Conservation (phyloP, 192 early-diverging fungal genomes). For the Umbelopsis isabellina region DNA sequence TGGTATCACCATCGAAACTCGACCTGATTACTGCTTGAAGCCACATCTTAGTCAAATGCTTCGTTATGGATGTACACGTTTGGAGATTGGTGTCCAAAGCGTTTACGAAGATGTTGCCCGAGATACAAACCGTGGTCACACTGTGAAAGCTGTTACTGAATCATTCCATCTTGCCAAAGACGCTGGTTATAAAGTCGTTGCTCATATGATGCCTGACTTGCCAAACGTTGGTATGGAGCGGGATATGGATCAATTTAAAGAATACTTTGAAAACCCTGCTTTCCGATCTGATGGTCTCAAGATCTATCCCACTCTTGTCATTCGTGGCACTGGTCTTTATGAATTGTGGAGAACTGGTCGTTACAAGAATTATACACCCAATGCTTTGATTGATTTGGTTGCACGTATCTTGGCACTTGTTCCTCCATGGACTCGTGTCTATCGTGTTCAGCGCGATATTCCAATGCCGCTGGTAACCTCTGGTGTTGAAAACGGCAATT, state of each 20-base stretch:
- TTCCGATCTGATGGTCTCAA: constrained; percentile 98
- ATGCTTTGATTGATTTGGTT: constrained; percentile 93
- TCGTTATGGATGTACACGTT: constrained; percentile 95
- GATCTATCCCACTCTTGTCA: constrained; percentile 98
- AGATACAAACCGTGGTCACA: constrained; percentile 98
- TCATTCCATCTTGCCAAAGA: constrained; percentile 98
- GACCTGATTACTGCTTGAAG: constrained; percentile 98
- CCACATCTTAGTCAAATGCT: constrained; percentile 99
- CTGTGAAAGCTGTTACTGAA: constrained; percentile 96
- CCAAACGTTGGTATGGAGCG: constrained; percentile 99
- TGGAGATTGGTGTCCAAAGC: constrained; percentile 98
- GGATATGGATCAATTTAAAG: constrained; percentile 98
- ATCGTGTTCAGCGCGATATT: constrained; percentile 98
- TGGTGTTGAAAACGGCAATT: constrained; percentile 97
- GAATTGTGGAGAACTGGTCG: constrained; percentile 98
- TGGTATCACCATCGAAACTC: constrained; percentile 99
- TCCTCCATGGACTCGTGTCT: constrained; percentile 98
- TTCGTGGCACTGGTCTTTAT: constrained; percentile 97
- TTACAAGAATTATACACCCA: constrained; percentile 97
- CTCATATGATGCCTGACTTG: constrained; percentile 99
- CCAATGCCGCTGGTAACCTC: constrained; percentile 99
- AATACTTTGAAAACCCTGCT: constrained; percentile 98
- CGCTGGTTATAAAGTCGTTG: constrained; percentile 97
- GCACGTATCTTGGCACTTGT: constrained; percentile 95
- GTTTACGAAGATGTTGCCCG: constrained; percentile 99